These are phyloP conservation scores for Medicago ruthenica DNA, from an alignment of 306 rosid genomes.

Conservation along the genomic window DNA sequence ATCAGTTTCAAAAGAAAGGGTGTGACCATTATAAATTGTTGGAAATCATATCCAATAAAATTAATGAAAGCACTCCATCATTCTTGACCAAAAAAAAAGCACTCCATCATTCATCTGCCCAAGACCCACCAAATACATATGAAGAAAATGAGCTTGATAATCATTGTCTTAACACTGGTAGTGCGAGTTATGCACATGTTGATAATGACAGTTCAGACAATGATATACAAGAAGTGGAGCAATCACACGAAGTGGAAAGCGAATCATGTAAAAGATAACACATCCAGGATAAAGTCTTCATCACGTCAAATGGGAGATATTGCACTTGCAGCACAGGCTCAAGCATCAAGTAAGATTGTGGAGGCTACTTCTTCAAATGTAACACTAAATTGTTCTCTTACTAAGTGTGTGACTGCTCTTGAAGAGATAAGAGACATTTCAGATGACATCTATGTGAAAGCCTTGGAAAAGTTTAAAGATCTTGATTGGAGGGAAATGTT, in stretches of 20 bases:
- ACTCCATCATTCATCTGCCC: no score
- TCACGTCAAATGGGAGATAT: background rate
- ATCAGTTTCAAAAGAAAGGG: no score
- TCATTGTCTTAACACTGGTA: no score
- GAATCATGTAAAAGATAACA: background rate
- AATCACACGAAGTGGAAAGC: background rate
- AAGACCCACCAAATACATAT: no score
- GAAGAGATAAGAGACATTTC: background rate
- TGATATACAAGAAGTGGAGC: background rate
- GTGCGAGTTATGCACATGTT: no score
- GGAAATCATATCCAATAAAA: no score
- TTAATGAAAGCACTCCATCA: no score
- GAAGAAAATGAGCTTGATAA: no score
- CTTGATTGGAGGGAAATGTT: background rate
- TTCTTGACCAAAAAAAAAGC: no score
- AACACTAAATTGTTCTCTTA: background rate
- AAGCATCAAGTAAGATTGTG: background rate
- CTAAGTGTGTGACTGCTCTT: background rate
- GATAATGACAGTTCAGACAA: no score
- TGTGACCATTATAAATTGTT: no score
- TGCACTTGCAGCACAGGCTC: background rate
- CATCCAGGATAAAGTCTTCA: background rate
- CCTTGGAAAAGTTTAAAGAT: background rate
- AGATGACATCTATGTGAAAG: constrained; percentile 5
- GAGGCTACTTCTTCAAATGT: background rate